Conservation (phyloP, 1,139 yeast species). For the Candida mesenterica region DNA sequence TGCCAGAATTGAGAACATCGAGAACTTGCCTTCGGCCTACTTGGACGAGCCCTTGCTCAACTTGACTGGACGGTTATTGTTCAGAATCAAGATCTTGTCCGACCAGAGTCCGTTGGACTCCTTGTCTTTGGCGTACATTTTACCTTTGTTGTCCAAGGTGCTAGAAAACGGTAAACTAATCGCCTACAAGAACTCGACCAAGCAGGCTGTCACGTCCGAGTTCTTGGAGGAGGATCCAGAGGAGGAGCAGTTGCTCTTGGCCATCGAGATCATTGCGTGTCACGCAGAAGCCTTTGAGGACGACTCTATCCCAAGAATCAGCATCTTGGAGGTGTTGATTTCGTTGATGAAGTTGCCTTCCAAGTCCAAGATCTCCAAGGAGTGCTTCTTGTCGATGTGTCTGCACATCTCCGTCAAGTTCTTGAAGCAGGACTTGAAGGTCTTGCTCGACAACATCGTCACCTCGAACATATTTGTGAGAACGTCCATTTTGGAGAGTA, state of each 20-base stretch:
- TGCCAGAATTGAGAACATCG: conserved; percentile 50
- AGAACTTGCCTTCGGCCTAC: conserved; percentile 39
- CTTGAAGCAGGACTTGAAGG: conserved; percentile 52
- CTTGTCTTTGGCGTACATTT: conserved; percentile 64
- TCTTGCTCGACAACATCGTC: conserved; percentile 58
- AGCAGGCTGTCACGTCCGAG: conserved; percentile 52
- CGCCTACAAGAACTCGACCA: conserved; percentile 51
- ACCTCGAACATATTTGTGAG: conserved; percentile 72
- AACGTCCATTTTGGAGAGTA: conserved; percentile 71
- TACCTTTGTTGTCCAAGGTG: conserved; percentile 69
- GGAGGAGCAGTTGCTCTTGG: conserved; percentile 80
- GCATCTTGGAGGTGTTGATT: conserved; percentile 60
- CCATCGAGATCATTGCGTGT: conserved; percentile 70
- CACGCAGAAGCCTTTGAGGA: conserved; percentile 77
- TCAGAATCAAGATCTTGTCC: conserved; percentile 70
- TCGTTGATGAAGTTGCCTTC: conserved; percentile 70
- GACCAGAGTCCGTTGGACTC: conserved; percentile 73
- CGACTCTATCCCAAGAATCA: conserved; percentile 64
- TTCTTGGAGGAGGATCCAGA: conserved; percentile 78
- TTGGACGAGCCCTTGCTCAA: conserved; percentile 53
- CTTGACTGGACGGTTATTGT: conserved; percentile 63
- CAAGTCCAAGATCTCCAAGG: conserved; percentile 78
- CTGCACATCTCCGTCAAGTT: conserved; percentile 70
- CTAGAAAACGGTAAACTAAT: conserved; percentile 58
- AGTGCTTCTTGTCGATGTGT: conserved; percentile 72